Evolutionary conservation across 495 filamentous ascomycete genomes (phyloP).

Genomic region (Daldinia loculata): DNA sequence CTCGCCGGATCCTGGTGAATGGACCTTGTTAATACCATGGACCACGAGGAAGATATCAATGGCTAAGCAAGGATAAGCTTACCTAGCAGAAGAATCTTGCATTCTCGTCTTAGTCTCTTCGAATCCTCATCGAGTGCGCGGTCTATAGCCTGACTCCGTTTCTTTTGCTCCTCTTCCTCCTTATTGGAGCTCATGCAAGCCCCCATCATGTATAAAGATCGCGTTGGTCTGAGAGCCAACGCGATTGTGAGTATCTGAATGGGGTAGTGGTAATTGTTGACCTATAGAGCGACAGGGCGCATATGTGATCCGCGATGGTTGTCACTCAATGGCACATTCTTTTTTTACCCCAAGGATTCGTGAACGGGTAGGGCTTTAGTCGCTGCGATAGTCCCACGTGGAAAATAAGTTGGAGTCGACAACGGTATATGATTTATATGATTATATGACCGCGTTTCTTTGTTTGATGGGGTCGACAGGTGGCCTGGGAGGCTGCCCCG

Average conservation of each 20-base stretch:
- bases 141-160: conserved; percentile 93
- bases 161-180: conserved; percentile 89
- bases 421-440: background rate
- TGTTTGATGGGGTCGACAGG: conserved; percentile 13
- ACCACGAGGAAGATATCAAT: background rate
- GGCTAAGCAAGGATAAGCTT: conserved; percentile 45
- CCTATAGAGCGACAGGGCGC: background rate
- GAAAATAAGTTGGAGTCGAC: background rate
- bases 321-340: conserved; percentile 29
- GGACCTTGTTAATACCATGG: conserved; percentile 15
- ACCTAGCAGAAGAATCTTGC: conserved; percentile 97
- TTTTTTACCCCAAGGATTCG: background rate
- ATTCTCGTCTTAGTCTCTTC: conserved; percentile 88
- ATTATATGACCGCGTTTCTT: conserved; percentile 9
- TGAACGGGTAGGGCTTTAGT: background rate
- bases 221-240: conserved; percentile 17
- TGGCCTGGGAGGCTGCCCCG: background rate
- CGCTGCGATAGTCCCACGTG: background rate
- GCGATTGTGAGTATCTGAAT: background rate
- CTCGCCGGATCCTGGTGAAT: conserved; percentile 84
- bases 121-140: conserved; percentile 92
- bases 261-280: background rate
- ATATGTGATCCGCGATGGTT: background rate
- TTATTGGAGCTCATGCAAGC: conserved; percentile 83
- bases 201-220: conserved; percentile 72